A percentile compares a stretch with the other conserved stretches of the same genome.
Conservation (phyloP, 768 basidiomycete species). For the Hortiboletus flavorubellus region DNA sequence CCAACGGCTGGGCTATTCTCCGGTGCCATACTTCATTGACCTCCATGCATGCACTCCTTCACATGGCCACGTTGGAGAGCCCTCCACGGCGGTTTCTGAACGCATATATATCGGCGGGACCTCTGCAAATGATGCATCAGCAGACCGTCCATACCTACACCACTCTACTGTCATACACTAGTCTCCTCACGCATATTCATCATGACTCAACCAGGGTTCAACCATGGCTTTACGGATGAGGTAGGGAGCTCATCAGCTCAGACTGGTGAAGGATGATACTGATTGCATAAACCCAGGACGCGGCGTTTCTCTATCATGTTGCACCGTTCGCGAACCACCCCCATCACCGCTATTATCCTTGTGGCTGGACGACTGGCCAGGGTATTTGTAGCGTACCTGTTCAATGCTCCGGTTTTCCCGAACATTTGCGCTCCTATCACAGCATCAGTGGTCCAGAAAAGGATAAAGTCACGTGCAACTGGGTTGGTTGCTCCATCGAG, state of each 20-base stretch:
- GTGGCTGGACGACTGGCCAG: no score
- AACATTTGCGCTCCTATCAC: constrained; percentile 21
- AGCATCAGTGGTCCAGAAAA: constrained; percentile 18
- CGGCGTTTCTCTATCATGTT: no score
- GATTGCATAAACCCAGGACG: constrained; percentile 9
- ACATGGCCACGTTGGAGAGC: constrained; percentile 17
- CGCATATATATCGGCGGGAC: constrained; percentile 17
- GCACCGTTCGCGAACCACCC: no score
- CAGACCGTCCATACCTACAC: constrained; percentile 1
- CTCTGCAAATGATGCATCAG: constrained; percentile 6
- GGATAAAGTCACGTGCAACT: constrained; percentile 9
- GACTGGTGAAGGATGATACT: background rate
- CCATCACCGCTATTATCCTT: no score
- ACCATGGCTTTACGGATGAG: constrained; percentile 5
- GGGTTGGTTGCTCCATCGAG: constrained; percentile 12
- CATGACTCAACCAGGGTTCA: constrained; percentile 6
- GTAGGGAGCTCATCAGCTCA: constrained; percentile 1
- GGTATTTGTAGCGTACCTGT: no score
- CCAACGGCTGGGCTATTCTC: constrained; percentile 11
- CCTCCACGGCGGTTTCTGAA: constrained; percentile 14
- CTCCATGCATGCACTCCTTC: constrained; percentile 17
- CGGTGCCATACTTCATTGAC: constrained; percentile 12
- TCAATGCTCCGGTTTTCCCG: constrained; percentile 10
- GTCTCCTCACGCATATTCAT: background rate
- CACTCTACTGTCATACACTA: background rate